Base-by-base conservation (phyloP, 2,329 filamentous ascomycete species). In the Penicillium brasilianum region DNA sequence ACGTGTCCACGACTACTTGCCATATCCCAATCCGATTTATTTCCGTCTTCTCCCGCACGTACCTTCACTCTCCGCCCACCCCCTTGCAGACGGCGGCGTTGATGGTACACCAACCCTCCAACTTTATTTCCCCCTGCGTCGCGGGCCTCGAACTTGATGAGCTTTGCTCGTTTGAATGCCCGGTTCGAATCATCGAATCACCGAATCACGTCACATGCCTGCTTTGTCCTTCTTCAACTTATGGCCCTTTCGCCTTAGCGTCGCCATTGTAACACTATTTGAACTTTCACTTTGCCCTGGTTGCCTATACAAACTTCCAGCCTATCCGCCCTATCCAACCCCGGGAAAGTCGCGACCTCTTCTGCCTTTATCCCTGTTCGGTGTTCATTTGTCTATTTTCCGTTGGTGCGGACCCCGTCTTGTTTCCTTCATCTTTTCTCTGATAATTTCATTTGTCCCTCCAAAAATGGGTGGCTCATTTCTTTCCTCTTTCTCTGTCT, bases 201-300 rank as follows among this genome's bases (percentile, higher is more conserved):
- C 22, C 7, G 28, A 25, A 30, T 14, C 10, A 46, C 43, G 25
- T 50, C 18, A 34, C 11, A 22, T 30, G 32, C 39, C 37, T 34
- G 22, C n/a, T 22, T 41, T 18, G 20, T 52, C 11, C 44, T 50
- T 53, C 59, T 63, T 59, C 50, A 16, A 37, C 50, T 53, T 61
- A 64, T 60, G 58, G 53, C 58, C 65, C 61, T 70, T 59, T 65
- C 64, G 58, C 50, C 67, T 72, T 72, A 74, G 73, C 72, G 66
- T 67, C 66, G 65, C 65, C 71, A 66, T 69, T 71, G 68, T 70
- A 69, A 67, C 59, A 69, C 58, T 68, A 67, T 64, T 62, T 58
- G 50, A 41, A 28, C 61, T 66, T 28, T 28, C 25, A 6, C 3
- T 28, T 58, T 54, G 8, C 16, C 7, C 32, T 25, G n/a, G n/a